Percentiles rank a stretch among this genome's conserved stretches.
Conservation (phyloP, 2,329 filamentous ascomycete species). For the Myriangium duriaei region DNA sequence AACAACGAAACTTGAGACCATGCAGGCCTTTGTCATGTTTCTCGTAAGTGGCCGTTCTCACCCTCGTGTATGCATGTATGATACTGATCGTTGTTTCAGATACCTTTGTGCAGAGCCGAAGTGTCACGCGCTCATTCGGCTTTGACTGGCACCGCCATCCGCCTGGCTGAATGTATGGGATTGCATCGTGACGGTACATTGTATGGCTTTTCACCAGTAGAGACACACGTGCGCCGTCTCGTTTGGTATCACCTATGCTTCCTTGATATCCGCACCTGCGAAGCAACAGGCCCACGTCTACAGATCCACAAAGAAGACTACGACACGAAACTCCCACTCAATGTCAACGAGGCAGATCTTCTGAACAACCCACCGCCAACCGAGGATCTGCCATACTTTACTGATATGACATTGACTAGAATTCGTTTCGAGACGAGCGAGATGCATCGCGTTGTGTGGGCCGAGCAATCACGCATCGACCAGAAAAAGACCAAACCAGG, state of each 20-base stretch:
- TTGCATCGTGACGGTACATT: constrained; percentile 57
- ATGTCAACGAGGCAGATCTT: constrained; percentile 56
- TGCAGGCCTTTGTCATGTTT: constrained; percentile 69
- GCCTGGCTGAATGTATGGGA: constrained; percentile 67
- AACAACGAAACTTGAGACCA: constrained; percentile 59
- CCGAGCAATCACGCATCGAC: constrained; percentile 55
- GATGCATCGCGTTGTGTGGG: constrained; percentile 58
- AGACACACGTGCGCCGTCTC: constrained; percentile 58
- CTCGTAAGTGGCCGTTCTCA: constrained; percentile 40
- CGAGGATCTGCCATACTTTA: constrained; percentile 45
- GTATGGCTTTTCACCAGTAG: constrained; percentile 53
- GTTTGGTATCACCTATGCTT: constrained; percentile 71
- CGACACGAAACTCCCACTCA: constrained; percentile 59
- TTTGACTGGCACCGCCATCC: constrained; percentile 56
- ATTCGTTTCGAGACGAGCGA: constrained; percentile 64
- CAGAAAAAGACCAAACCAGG: constrained; percentile 49
- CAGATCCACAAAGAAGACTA: constrained; percentile 63
- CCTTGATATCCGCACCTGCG: constrained; percentile 61
- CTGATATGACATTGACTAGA: constrained; percentile 52
- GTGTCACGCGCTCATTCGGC: constrained; percentile 63
- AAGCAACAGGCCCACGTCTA: constrained; percentile 59
- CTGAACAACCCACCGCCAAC: constrained; percentile 27
- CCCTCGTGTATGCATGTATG: too few relatives aligned
- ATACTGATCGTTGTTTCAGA: constrained; percentile 32
- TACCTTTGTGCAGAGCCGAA: constrained; percentile 59